phyloP scores from a whole-genome alignment of 176 grass and related monocot genomes.

The Lolium rigidum region DNA sequence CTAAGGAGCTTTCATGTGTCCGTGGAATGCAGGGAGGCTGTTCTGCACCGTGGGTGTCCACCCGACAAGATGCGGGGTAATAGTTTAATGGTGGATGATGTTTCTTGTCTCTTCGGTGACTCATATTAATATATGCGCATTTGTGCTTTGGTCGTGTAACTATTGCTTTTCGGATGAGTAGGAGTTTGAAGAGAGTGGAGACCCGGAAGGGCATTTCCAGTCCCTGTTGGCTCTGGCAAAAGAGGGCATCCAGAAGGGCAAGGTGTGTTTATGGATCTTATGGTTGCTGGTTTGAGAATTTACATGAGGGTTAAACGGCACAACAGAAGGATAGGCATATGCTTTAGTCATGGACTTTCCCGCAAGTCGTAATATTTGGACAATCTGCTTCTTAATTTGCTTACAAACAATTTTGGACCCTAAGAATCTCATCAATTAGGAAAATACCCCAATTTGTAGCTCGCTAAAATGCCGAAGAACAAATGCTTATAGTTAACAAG shows the following conservation, averaged over 20 bases:
- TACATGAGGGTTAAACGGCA: constrained; percentile 9
- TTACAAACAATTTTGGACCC: no score
- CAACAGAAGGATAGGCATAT: not conserved
- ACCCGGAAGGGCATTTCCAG: constrained; percentile 84
- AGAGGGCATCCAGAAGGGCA: constrained; percentile 85
- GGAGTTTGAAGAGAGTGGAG: constrained; percentile 97
- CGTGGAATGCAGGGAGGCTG: constrained; percentile 68
- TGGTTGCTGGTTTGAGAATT: not conserved
- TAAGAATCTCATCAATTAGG: not conserved
- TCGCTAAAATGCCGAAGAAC: not conserved
- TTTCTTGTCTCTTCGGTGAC: not conserved
- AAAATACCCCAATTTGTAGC: not conserved
- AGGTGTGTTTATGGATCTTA: constrained; percentile 54
- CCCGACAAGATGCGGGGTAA: constrained; percentile 93
- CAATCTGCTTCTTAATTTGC: no score
- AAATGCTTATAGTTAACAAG: not conserved
- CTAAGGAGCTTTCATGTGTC: constrained; percentile 19
- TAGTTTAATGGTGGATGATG: not conserved
- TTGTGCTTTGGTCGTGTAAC: constrained; percentile 21
- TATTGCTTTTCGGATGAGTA: constrained; percentile 40
- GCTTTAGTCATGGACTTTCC: not conserved
- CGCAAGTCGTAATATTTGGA: not conserved
- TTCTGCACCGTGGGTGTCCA: constrained; percentile 95
- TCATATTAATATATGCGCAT: not conserved
- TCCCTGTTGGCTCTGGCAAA: constrained; percentile 69